These are phyloP conservation scores for Plectosphaerella cucumerina DNA, from an alignment of 2,329 filamentous ascomycete species.

Conservation along the genomic window DNA sequence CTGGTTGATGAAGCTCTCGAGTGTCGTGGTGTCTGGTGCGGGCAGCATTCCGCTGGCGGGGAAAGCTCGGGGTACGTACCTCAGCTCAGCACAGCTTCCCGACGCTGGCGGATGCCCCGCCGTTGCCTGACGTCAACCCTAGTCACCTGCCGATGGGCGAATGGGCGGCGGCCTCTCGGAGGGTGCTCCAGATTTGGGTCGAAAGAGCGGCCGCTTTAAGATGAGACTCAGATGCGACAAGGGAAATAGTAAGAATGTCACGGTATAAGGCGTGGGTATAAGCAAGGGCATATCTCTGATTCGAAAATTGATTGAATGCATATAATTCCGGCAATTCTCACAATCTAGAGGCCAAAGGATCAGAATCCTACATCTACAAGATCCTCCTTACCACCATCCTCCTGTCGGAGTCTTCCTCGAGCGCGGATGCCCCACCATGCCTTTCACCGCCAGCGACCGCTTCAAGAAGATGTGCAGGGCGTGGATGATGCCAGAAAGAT, in stretches of 20 bases:
- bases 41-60: neutral
- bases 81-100: neutral
- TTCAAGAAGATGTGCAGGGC: slow-evolving; percentile 91
- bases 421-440: no score
- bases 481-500: slow-evolving; percentile 83
- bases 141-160: neutral
- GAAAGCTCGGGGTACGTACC: neutral
- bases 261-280: no score
- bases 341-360: no score
- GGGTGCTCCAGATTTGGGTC: no score
- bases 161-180: neutral
- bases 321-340: no score
- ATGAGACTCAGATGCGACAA: neutral
- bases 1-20: neutral
- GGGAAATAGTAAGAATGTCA: no score
- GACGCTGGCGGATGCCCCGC: neutral
- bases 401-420: neutral
- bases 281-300: no score
- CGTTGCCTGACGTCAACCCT: neutral
- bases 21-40: neutral
- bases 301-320: no score
- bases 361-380: no score
- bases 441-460: no score
- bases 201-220: neutral
- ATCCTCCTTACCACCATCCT: slow-evolving; percentile 71